phyloP scores from a whole-genome alignment of 768 basidiomycete genomes.

The Naematelia encephala region DNA sequence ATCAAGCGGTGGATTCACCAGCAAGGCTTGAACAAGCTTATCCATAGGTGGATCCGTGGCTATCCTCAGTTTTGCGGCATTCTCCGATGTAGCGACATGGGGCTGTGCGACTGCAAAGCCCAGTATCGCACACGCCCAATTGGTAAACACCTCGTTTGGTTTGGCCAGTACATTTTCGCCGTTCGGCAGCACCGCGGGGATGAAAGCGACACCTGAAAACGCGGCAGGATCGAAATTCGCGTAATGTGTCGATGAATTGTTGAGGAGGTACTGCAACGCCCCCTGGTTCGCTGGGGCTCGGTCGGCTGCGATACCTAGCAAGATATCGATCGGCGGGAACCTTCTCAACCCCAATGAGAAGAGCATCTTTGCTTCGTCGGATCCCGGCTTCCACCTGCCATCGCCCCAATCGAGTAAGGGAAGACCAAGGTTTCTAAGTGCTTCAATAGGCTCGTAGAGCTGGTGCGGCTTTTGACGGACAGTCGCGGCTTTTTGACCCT shows the following conservation, averaged over 20 bases:
- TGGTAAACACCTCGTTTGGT: constrained; percentile 69
- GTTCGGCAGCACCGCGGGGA: constrained; percentile 66
- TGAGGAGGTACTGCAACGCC: constrained; percentile 78
- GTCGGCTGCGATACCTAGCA: constrained; percentile 68
- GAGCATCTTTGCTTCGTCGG: constrained; percentile 86
- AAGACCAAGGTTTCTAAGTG: constrained; percentile 67
- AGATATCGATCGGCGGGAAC: constrained; percentile 63
- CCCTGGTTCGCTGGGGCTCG: constrained; percentile 45
- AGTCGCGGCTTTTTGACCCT: constrained; percentile 18
- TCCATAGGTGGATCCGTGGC: constrained; percentile 65
- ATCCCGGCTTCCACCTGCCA: constrained; percentile 72
- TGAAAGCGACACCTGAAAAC: constrained; percentile 61
- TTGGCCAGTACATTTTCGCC: constrained; percentile 59
- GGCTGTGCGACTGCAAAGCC: constrained; percentile 66
- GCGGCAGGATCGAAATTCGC: constrained; percentile 31
- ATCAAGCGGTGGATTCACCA: constrained; percentile 61
- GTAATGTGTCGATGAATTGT: constrained; percentile 64
- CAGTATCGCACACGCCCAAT: constrained; percentile 65
- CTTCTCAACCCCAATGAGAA: constrained; percentile 59
- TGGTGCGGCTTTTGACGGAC: constrained; percentile 66
- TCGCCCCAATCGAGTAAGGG: constrained; percentile 87
- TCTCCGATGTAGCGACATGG: constrained; percentile 51
- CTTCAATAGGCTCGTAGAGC: constrained; percentile 78
- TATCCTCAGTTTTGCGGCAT: constrained; percentile 64
- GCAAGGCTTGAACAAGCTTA: constrained; percentile 61